A percentile compares a stretch with the other conserved stretches of the same genome.
These are phyloP conservation scores for Phytophthora pseudosyringae DNA, from an alignment of 352 stramenopile species.

Conservation along the genomic window DNA sequence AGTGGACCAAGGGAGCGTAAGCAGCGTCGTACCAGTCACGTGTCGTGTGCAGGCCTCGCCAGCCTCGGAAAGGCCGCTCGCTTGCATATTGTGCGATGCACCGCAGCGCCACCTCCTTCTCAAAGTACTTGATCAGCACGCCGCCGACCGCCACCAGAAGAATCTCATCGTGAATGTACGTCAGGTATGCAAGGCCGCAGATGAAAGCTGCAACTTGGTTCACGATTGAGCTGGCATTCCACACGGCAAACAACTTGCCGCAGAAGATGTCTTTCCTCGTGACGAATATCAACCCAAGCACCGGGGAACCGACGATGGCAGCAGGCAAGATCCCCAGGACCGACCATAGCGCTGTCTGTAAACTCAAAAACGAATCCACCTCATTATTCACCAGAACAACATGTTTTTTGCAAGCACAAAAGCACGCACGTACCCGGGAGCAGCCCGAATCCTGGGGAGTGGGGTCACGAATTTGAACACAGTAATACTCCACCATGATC, in stretches of 20 bases:
- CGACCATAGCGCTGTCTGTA: slow-evolving; percentile 64
- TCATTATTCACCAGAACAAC: slow-evolving; percentile 9
- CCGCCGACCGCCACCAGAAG: slow-evolving; percentile 57
- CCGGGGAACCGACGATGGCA: slow-evolving; percentile 62
- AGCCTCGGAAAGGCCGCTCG: slow-evolving; percentile 70
- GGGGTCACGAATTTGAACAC: slow-evolving; percentile 85
- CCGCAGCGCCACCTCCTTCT: slow-evolving; percentile 69
- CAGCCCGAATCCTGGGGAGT: slow-evolving; percentile 74
- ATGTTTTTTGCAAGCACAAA: not conserved
- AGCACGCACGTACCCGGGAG: slow-evolving; percentile 65
- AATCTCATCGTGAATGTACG: slow-evolving; percentile 79
- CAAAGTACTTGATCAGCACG: slow-evolving; percentile 70
- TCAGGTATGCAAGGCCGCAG: slow-evolving; percentile 58
- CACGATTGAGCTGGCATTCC: slow-evolving; percentile 72
- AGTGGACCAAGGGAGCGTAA: slow-evolving; percentile 80
- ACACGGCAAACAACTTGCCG: slow-evolving; percentile 75
- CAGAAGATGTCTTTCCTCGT: slow-evolving; percentile 77
- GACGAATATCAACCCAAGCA: slow-evolving; percentile 78
- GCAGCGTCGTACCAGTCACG: slow-evolving; percentile 89
- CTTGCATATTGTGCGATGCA: slow-evolving; percentile 83
- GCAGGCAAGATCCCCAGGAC: slow-evolving; percentile 67
- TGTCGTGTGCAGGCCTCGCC: slow-evolving; percentile 82
- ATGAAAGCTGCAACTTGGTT: slow-evolving; percentile 75
- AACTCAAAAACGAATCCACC: slow-evolving; percentile 6
- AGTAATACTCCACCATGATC: slow-evolving; percentile 88